Evolutionary conservation across 441 rosid genomes (phyloP), one percentile per base, ranked within the genome.

Genomic region (Euphorbia celastroides): DNA sequence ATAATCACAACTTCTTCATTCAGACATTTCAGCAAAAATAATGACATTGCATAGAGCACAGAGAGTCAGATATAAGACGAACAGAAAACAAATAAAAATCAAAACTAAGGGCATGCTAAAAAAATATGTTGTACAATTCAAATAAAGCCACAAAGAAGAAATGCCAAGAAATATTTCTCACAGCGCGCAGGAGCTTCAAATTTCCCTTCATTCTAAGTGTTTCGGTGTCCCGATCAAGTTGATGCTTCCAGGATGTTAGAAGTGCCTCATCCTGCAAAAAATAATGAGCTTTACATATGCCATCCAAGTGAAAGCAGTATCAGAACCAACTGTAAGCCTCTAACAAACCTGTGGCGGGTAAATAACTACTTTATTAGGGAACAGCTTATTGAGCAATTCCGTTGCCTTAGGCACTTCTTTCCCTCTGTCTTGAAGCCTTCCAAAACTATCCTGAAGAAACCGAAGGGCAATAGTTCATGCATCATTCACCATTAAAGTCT

Each of bases 201-300:
- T 88, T 88, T 57, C 89, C 94, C 75, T 86, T 88, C 82, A 84
- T 79, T 75, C 86, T 88, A 48, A 88, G 89, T 60, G 94, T 88
- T 77, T 88, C 94, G 52, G 87, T 73, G 78, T 88, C 92, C 65
- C 77, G 78, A 71, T 84, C 94, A 75, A 88, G 72, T 32, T 88
- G 92, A 65, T 88, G 77, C 75, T 86, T 84, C 91, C 88, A 86
- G 44, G 89, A 86, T 17, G 76, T 77, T 65, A 84, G 83, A 77
- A 84, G 85, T 5, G 74, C 77, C 75, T 84, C 94, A 70, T 88
- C 91, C 91, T 88, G 80, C 66, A 77, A 73, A 27, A n/a, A 46
- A 41, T 41, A 65, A 58, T 50, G 68, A 66, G 34, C 46, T 54
- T 59, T 65, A 44, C 26, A 74, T 34, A 65, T 31, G 63, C 28